Conservation (phyloP, 2,329 filamentous ascomycete species). For the Chrysoporthe austroafricana region DNA sequence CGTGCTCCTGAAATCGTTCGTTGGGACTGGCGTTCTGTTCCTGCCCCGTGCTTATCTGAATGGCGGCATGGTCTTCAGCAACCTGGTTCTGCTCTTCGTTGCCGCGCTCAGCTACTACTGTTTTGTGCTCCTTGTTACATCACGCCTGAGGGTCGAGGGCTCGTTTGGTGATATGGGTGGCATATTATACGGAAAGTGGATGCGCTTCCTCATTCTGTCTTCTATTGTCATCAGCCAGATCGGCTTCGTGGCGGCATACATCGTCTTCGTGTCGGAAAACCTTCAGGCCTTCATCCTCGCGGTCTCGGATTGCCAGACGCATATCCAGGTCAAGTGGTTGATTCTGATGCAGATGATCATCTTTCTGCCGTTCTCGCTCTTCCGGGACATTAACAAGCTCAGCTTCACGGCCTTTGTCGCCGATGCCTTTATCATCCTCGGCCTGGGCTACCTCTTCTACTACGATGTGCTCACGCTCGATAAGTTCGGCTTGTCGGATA, state of each 20-base stretch:
- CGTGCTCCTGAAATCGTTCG: constrained; percentile 93
- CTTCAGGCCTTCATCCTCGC: constrained; percentile 92
- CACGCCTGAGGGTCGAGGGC: constrained; percentile 82
- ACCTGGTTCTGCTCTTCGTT: constrained; percentile 83
- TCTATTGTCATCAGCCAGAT: constrained; percentile 96
- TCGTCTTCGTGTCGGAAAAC: constrained; percentile 95
- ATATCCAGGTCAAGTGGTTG: constrained; percentile 85
- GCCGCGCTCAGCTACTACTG: constrained; percentile 93
- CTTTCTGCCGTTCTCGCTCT: constrained; percentile 90
- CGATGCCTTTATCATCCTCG: constrained; percentile 91
- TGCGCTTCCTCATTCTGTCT: constrained; percentile 83
- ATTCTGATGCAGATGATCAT: constrained; percentile 95
- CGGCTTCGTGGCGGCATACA: constrained; percentile 93
- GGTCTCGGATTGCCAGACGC: constrained; percentile 83
- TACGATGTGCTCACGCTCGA: constrained; percentile 88
- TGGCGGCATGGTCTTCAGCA: constrained; percentile 96
- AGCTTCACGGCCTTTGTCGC: constrained; percentile 93
- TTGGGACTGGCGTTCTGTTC: constrained; percentile 94
- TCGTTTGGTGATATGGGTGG: constrained; percentile 98
- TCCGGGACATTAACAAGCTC: constrained; percentile 96
- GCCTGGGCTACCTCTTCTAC: constrained; percentile 92
- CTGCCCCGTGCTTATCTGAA: constrained; percentile 92
- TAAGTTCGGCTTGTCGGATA: constrained; percentile 77
- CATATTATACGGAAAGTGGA: constrained; percentile 85
- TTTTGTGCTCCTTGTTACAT: constrained; percentile 90